A percentile compares a stretch with the other conserved stretches of the same genome.
Evolutionary conservation across 305 asterid genomes (phyloP).

Genomic region (Stenogyne calaminthoides): DNA sequence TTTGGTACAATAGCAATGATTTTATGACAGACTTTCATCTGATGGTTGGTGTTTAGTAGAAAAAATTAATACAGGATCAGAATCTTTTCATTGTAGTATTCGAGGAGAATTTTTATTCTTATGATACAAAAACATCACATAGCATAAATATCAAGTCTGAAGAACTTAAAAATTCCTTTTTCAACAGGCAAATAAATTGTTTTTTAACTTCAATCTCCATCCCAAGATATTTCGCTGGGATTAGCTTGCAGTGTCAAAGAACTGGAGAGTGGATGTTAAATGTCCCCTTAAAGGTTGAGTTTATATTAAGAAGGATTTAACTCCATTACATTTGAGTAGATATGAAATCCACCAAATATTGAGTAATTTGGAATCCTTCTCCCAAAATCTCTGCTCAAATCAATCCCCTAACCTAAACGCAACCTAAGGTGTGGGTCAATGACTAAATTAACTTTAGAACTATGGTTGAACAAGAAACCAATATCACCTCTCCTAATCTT

Average conservation of each 20-base stretch:
- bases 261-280: not conserved
- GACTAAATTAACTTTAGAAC: not conserved
- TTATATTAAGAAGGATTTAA: not conserved
- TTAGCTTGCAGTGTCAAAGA: not conserved
- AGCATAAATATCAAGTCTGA: not conserved
- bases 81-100: not conserved
- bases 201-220: not conserved
- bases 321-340: not conserved
- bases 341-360: not conserved
- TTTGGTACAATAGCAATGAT: not conserved
- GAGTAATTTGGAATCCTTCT: not conserved
- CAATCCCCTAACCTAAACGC: not conserved
- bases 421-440: not conserved
- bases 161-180: not conserved
- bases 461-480: not conserved
- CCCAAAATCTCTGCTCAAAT: not conserved
- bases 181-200: not conserved
- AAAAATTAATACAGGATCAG: not conserved
- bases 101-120: not conserved
- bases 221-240: not conserved
- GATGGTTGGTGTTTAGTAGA: not conserved
- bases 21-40: not conserved
- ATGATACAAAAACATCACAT: not conserved
- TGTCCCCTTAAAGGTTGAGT: not conserved
- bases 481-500: slow-evolving; percentile 7